These are phyloP conservation scores for Thelonectria blattea DNA, from an alignment of 2,329 filamentous ascomycete genomes.

Conservation along the genomic window DNA sequence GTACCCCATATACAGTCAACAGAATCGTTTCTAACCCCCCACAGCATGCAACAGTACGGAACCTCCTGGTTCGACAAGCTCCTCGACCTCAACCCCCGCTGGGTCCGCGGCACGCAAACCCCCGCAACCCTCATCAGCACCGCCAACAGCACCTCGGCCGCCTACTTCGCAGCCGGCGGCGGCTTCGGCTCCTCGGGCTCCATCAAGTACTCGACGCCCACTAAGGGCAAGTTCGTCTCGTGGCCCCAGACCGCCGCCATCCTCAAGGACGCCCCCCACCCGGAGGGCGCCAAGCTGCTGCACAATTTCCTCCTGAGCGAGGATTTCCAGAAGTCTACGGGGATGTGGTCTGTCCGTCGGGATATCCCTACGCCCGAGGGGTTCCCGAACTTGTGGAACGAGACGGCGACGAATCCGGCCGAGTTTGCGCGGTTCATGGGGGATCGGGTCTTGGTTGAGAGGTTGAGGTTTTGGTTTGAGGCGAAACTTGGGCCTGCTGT, in stretches of 20 bases:
- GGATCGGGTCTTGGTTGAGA: constrained; percentile 49
- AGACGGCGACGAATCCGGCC: constrained; percentile 42
- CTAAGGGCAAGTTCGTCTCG: constrained; percentile 49
- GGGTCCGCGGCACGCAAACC: constrained; percentile 59
- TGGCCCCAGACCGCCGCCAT: constrained; percentile 59
- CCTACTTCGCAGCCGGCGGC: constrained; percentile 42
- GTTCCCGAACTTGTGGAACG: constrained; percentile 29
- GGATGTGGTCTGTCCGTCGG: constrained; percentile 43
- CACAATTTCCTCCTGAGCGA: constrained; percentile 52
- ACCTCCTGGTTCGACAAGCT: constrained; percentile 54
- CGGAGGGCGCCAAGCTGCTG: constrained; percentile 58
- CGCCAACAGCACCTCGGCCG: constrained; percentile 40
- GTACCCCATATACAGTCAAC: constrained; percentile 17
- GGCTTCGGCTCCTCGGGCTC: constrained; percentile 25
- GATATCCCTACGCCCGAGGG: constrained; percentile 42
- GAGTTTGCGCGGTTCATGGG: constrained; percentile 50
- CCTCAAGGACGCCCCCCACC: constrained; percentile 53
- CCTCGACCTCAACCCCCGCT: constrained; percentile 54
- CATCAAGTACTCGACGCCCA: constrained; percentile 41
- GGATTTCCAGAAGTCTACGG: constrained; percentile 44
- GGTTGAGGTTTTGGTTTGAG: constrained; percentile 51
- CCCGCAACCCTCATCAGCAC: constrained; percentile 44
- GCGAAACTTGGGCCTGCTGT: constrained; percentile 48
- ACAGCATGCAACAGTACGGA: constrained; percentile 49
- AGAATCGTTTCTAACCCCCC: not conserved